Base-by-base conservation (phyloP, 192 early-diverging fungal genomes). In the Coemansia sp. region DNA sequence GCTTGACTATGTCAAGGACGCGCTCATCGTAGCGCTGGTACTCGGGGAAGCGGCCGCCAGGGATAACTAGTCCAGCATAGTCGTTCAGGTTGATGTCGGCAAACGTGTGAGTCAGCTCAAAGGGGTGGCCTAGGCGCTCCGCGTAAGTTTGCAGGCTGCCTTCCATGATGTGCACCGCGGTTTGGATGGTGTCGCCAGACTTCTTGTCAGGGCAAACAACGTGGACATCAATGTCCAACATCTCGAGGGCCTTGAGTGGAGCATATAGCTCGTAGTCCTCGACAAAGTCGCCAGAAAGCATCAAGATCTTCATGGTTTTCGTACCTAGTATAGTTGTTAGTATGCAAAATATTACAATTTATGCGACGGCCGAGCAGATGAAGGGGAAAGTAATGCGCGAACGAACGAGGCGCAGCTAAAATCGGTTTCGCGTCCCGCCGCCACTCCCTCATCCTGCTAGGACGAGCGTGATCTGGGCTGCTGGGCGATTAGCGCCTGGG, bases 241-340 rank as follows among this genome's bases (percentile, higher is more conserved):
- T 71, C 60, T 77, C 73, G 31, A 85, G 73, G 20, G 83, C 64
- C 58, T 87, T 86, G 64, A 74, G 62, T 17, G 86, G 86, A 35
- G 84, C 85, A 49, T 74, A 84, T 24, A 83, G 64, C 69, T 87
- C 86, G 60, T 87, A 87, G 76, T 87, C 86, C 64, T 78, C 76
- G 40, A 69, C 65, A 32, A 47, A 78, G 43, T 78, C 76, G 32
- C 76, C 76, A 37, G 69, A 31, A 0, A 78, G 66, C 31, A 78
- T 10, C 19, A 78, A 62, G 32, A 73, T 43, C 51, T 78, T 78
- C 76, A 78, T 78, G 15, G 24, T 57, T 24, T 4, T 8, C 31
- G 15, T 24, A n/a, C 9, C 6, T 37, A 39, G 56, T 37, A 51
- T 31, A 15, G 10, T 38, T 57, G 54, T 42, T 39, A 49, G 24